Base-by-base conservation (phyloP, 345 rosid species). In the Kandelia obovata region DNA sequence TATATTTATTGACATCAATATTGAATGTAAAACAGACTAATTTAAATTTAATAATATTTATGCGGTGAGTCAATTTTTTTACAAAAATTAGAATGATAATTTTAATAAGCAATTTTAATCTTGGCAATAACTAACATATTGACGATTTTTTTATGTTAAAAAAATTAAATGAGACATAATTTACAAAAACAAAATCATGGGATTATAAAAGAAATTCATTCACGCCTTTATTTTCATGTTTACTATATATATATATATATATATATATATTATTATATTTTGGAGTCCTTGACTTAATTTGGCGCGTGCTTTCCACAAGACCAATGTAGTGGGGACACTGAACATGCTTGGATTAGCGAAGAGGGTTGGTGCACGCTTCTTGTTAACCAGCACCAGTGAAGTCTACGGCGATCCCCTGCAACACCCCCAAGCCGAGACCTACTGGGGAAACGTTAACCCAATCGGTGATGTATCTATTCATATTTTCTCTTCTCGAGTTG, bases 361-460 rank as follows among this genome's bases (percentile, higher is more conserved):
- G 77, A 71, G 97, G 61, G 85, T 91, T 8, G 91, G 92, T 32
- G 97, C 97, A 0, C 81, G 97, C 21, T 91, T 91, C 83, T 70
- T 91, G 64, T 75, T 91, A 16, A 91, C 97, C n/a, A 91, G 97
- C 76, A 91, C 95, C n/a, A 91, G 97, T 64, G 97, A 91, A 75
- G 95, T 91, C n/a, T 91, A 89, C 35, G 97, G 97, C 16, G 97
- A 91, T 74, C 95, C 95, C 60, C 77, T 91, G 1, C 91, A 91
- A 78, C 95, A 91, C 62, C 97, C 97, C 19, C 97, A 91, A 77
- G 83, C 77, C 7, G 95, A 91, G 84, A 87, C 92, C 65, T 91
- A 91, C 76, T 91, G 95, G 95, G 97, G 95, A 32, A 91, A 91
- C 61, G 97, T 87, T 76, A 91, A 91, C 64, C 97, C 97, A 55